Percentiles rank a stretch among this genome's conserved stretches.
Conservation (phyloP, 108 stramenopile genomes). For the Nannochloropsis granulata region DNA sequence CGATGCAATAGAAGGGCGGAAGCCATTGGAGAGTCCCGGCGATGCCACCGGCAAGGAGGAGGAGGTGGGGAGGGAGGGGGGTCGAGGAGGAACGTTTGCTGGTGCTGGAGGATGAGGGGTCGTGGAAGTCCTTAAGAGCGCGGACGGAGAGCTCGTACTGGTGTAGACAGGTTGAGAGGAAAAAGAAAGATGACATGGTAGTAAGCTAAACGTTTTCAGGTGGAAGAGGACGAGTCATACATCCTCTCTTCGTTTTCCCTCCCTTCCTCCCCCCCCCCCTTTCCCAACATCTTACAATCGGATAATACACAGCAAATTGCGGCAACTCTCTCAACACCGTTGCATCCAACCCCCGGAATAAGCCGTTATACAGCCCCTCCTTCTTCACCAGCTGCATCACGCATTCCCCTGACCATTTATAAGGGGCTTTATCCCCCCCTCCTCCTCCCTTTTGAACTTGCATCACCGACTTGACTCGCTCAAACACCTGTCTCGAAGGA, state of each 20-base stretch:
- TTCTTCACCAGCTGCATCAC: conserved; percentile 10
- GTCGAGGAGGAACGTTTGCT: background rate
- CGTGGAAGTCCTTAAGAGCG: background rate
- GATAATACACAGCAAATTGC: conserved; percentile 33
- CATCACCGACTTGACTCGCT: conserved; percentile 39
- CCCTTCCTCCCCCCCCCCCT: background rate
- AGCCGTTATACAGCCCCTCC: conserved; percentile 13
- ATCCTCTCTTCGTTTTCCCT: too few species aligned
- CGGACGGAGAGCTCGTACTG: background rate
- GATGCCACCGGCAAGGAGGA: conserved; percentile 30
- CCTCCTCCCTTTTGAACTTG: conserved; percentile 29
- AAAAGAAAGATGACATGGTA: background rate
- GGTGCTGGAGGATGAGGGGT: background rate
- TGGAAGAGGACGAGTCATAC: too few species aligned
- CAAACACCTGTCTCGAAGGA: conserved; percentile 36
- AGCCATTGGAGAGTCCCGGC: conserved; percentile 37
- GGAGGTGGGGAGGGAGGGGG: background rate
- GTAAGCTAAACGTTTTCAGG: background rate
- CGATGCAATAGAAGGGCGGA: conserved; percentile 35
- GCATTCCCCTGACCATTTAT: conserved; percentile 33
- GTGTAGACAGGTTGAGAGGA: background rate
- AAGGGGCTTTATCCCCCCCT: conserved; percentile 14
- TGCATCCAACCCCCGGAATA: conserved; percentile 26
- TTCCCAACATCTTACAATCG: background rate
- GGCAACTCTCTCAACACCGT: conserved; percentile 33